Evolutionary conservation across 352 stramenopile genomes (phyloP).

Genomic region (Globisporangium ultimum): DNA sequence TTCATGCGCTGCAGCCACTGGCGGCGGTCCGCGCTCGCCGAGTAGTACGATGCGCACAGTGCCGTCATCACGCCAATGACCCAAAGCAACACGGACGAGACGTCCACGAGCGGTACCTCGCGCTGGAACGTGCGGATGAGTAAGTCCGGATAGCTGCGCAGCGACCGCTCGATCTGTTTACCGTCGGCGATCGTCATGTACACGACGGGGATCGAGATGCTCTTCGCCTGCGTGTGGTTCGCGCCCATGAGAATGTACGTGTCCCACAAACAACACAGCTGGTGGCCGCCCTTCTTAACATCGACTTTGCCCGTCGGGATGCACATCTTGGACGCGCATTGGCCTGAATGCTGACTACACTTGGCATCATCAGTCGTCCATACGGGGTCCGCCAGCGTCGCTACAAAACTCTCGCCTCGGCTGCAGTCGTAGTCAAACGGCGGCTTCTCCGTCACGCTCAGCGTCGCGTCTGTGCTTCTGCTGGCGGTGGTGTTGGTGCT

Average conservation of each 20-base stretch:
- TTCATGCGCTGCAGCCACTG: constrained; percentile 18
- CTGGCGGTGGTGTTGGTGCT: constrained; percentile 25
- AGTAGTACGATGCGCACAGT: constrained; percentile 66
- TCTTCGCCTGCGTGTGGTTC: constrained; percentile 36
- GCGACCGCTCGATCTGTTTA: constrained; percentile 33
- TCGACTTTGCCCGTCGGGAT: constrained; percentile 47
- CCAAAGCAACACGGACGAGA: constrained; percentile 65
- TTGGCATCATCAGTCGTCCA: constrained; percentile 46
- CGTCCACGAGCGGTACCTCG: constrained; percentile 44
- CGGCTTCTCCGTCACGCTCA: constrained; percentile 22
- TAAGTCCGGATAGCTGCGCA: constrained; percentile 34
- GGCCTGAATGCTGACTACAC: constrained; percentile 23
- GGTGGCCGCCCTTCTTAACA: constrained; percentile 20
- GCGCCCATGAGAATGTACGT: constrained; percentile 75
- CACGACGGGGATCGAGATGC: constrained; percentile 57
- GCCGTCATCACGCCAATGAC: constrained; percentile 52
- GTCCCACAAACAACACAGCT: constrained; percentile 80
- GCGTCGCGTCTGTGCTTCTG: background rate
- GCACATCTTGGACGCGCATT: constrained; percentile 52
- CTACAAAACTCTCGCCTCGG: constrained; percentile 53
- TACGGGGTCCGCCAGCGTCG: constrained; percentile 24
- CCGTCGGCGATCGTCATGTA: constrained; percentile 67
- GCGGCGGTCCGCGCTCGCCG: constrained; percentile 20
- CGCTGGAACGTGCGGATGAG: constrained; percentile 46
- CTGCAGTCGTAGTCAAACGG: constrained; percentile 73